phyloP scores from a whole-genome alignment of 139 green algal genomes.

The Nannochloris sp. region DNA sequence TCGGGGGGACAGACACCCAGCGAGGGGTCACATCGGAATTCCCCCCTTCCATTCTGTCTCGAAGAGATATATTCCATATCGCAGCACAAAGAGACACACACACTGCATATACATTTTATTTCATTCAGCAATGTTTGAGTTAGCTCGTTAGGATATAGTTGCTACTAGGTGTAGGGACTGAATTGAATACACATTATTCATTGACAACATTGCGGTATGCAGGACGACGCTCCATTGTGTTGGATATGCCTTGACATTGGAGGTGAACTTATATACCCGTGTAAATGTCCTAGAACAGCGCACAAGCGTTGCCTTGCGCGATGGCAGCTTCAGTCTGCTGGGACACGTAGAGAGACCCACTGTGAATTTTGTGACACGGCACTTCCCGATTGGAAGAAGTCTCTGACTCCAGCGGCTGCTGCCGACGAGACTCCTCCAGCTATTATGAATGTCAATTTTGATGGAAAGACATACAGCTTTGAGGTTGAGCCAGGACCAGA shows the following conservation, averaged over 20 bases:
- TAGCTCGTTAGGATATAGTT: too few species aligned
- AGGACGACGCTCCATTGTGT: slow-evolving; percentile 40
- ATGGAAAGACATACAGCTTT: slow-evolving; percentile 57
- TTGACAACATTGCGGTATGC: too few species aligned
- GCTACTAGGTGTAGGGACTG: too few species aligned
- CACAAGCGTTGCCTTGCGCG: slow-evolving; percentile 61
- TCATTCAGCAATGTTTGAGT: too few species aligned
- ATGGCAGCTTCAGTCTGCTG: slow-evolving; percentile 79
- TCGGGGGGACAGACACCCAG: too few species aligned
- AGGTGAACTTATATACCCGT: slow-evolving; percentile 41
- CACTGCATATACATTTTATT: too few species aligned
- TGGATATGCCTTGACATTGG: slow-evolving; percentile 73
- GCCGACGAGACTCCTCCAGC: slow-evolving; percentile 45
- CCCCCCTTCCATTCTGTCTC: neutral
- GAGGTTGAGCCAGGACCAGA: slow-evolving; percentile 43
- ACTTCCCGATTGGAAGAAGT: slow-evolving; percentile 69
- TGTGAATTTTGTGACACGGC: slow-evolving; percentile 75
- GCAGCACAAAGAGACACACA: too few species aligned
- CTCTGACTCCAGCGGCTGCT: slow-evolving; percentile 50
- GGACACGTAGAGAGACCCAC: slow-evolving; percentile 66
- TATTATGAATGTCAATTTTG: slow-evolving; percentile 90
- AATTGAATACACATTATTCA: too few species aligned
- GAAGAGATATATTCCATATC: neutral
- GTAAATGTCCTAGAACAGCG: slow-evolving; percentile 53
- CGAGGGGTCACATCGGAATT: neutral